Evolutionary conservation across 768 basidiomycete species (phyloP).

Genomic region (Rubroboletus pulcherrimus): DNA sequence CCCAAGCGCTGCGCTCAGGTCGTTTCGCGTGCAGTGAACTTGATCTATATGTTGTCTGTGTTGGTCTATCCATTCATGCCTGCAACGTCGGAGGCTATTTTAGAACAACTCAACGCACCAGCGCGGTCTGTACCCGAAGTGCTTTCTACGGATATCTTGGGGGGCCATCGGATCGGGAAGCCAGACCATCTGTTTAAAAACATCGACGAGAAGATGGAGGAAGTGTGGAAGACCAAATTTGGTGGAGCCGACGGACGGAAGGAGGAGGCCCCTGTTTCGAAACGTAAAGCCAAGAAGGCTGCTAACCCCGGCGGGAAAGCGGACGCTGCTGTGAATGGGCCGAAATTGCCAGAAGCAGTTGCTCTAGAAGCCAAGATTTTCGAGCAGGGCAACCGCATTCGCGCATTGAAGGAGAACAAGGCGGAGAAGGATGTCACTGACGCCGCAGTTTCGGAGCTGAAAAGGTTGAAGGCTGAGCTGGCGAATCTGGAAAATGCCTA

Average conservation of each 20-base stretch:
- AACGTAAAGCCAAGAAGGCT: constrained; percentile 54
- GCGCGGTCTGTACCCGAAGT: constrained; percentile 71
- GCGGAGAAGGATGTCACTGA: constrained; percentile 43
- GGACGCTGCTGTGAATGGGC: constrained; percentile 40
- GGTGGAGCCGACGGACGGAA: constrained; percentile 55
- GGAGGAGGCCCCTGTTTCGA: constrained; percentile 41
- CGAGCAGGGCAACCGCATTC: constrained; percentile 72
- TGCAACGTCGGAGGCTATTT: constrained; percentile 73
- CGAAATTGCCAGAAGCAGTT: constrained; percentile 69
- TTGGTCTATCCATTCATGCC: constrained; percentile 97
- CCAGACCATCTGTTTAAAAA: constrained; percentile 91
- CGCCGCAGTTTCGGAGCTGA: constrained; percentile 57
- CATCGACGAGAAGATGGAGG: constrained; percentile 88
- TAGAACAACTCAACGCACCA: constrained; percentile 86
- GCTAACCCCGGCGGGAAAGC: constrained; percentile 46
- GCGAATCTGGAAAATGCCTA: constrained; percentile 15
- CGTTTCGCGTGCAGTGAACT: constrained; percentile 82
- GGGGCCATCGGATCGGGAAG: constrained; percentile 79
- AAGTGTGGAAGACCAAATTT: constrained; percentile 76
- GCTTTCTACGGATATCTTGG: constrained; percentile 77
- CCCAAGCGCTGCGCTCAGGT: constrained; percentile 88
- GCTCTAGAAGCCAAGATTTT: constrained; percentile 72
- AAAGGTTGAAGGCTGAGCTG: constrained; percentile 61
- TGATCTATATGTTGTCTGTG: constrained; percentile 87
- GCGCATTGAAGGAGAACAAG: constrained; percentile 55